Evolutionary conservation across 345 rosid species (phyloP), one percentile per base, ranked within the genome.

Genomic region (Hibiscus tridactylites): DNA sequence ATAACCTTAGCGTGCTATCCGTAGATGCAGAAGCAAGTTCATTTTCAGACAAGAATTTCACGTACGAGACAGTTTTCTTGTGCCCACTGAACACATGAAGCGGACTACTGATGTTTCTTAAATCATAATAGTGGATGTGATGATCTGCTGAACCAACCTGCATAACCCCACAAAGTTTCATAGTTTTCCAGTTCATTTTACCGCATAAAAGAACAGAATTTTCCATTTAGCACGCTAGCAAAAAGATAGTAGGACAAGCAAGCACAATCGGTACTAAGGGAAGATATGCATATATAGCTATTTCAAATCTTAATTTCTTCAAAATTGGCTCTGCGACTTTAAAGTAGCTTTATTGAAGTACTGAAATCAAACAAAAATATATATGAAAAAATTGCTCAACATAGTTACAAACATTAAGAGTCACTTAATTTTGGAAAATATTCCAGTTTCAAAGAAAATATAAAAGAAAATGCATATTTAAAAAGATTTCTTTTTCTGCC

Each of bases 21-120:
- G 98, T 96, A 12, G 99, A 96, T 54, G 98, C 98, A 71, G 98
- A 96, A 77, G 97, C 93, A 74, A 92, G 99, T 87, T 96, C 99
- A 50, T 84, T 81, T 79, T 84, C 85, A 44, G 99, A 92, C 84
- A 96, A 81, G 82, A 92, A 92, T 74, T 96, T 92, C 73, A 96
- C 98, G 77, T 96, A 96, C 1, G 99, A 96, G 78, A 92, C 98
- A 31, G 98, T 82, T 87, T 91, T 96, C 68, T 84, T 85, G 79
- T 92, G 98, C 74, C 99, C 99, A 8, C 87, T 87, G 71, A 96
- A 96, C 72, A 92, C 91, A 78, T 92, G 94, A 73, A 96, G 81
- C 33, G 97, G 99, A 65, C 91, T 91, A 76, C 85, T 87, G 74
- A 81, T 77, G 74, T 92, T 92, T 81, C 98, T 89, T 72, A 96